phyloP scores from a whole-genome alignment of 164 flowering plant genomes.

The Stephania cephalantha region DNA sequence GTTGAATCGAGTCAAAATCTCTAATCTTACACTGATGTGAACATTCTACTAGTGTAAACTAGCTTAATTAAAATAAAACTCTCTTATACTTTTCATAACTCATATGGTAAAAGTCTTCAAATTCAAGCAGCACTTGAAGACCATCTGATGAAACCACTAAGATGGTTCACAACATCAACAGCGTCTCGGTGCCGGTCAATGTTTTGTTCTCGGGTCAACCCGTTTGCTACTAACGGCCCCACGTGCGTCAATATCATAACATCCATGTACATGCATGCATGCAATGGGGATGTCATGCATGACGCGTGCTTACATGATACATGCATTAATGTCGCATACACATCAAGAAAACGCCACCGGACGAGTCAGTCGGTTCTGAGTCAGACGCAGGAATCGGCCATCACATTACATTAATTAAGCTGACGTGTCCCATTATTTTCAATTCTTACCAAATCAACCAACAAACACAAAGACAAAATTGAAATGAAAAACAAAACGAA shows the following conservation, averaged over 20 bases:
- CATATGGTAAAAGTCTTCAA: neutral
- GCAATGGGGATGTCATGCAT: neutral
- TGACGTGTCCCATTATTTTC: constrained; percentile 2
- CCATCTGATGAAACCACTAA: neutral
- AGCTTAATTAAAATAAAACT: too few species aligned
- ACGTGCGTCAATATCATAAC: neutral
- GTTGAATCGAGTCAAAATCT: too few species aligned
- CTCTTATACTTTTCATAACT: too few species aligned
- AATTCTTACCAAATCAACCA: constrained; percentile 2
- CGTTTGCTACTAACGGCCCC: neutral
- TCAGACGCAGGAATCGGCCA: constrained; percentile 5
- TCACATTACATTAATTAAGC: constrained; percentile 5
- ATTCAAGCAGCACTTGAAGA: neutral
- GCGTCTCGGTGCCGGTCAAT: neutral
- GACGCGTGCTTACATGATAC: neutral
- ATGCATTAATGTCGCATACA: neutral
- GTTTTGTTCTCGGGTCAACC: neutral
- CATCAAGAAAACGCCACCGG: neutral
- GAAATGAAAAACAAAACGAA: neutral
- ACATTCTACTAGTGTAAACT: too few species aligned
- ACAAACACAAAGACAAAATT: neutral
- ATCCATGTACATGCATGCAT: neutral
- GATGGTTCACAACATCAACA: neutral
- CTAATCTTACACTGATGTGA: too few species aligned
- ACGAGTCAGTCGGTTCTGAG: constrained; percentile 1